Conservation (phyloP, 139 green algal genomes). For the Chlorella vulgaris region DNA sequence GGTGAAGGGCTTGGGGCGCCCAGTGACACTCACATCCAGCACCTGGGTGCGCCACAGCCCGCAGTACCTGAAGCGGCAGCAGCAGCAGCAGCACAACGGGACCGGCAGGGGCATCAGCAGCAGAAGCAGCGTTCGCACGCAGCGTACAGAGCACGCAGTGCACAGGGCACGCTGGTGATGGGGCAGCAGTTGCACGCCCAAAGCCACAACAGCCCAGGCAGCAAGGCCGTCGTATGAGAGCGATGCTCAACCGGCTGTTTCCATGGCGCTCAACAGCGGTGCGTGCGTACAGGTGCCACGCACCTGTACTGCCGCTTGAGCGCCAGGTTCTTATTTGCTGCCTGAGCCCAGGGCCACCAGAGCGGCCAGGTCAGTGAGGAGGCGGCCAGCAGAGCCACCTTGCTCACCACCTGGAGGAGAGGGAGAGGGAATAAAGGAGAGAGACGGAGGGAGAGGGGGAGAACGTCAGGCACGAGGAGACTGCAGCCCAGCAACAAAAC, state of each 20-base stretch:
- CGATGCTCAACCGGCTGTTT: too few species aligned
- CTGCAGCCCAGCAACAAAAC: background rate
- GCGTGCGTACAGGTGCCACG: conserved; percentile 1
- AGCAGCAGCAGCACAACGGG: too few species aligned
- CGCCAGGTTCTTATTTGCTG: conserved; percentile 39
- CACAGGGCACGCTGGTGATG: conserved; percentile 26
- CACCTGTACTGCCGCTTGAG: conserved; percentile 48
- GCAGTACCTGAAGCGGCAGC: conserved; percentile 45
- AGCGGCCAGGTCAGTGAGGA: conserved; percentile 72
- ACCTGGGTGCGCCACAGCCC: conserved; percentile 74
- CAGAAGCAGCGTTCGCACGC: background rate
- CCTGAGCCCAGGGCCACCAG: conserved; percentile 72
- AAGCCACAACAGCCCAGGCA: too few species aligned
- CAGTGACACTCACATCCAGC: conserved; percentile 50
- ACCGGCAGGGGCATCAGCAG: background rate
- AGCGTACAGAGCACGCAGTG: background rate
- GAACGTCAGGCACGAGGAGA: background rate
- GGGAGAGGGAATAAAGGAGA: too few species aligned
- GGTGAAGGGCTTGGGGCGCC: conserved; percentile 31
- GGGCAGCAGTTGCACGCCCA: background rate
- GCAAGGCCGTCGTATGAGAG: too few species aligned
- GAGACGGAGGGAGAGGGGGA: background rate
- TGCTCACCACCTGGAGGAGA: background rate
- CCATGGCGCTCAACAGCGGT: too few species aligned
- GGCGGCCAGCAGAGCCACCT: conserved; percentile 57